These are phyloP conservation scores for Lindgomyces ingoldianus DNA, from an alignment of 495 filamentous ascomycete species.

Conservation along the genomic window DNA sequence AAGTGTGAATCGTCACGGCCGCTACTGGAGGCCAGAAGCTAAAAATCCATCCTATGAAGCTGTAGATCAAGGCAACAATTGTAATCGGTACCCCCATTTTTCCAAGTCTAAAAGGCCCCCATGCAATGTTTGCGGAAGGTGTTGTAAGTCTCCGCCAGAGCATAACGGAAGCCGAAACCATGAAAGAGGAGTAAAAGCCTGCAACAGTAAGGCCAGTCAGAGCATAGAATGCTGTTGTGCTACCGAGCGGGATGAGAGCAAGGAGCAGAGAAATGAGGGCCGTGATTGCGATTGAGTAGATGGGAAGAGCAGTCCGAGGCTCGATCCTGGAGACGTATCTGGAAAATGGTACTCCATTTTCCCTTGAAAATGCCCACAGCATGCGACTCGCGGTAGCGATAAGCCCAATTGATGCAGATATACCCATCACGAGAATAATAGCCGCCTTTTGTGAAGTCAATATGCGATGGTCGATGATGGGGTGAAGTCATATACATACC, in stretches of 20 bases:
- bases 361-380: conserved; percentile 30
- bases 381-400: conserved; percentile 25
- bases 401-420: neutral
- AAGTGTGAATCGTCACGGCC: conserved; percentile 3
- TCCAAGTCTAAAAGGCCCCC: conserved; percentile 28
- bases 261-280: conserved; percentile 11
- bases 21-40: conserved; percentile 29
- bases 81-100: conserved; percentile 23
- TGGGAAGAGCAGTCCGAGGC: conserved; percentile 5
- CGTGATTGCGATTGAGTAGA: conserved; percentile 20
- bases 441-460: neutral
- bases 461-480: neutral
- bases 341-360: conserved; percentile 25
- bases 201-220: conserved; percentile 10
- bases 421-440: conserved; percentile 11
- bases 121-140: conserved; percentile 5
- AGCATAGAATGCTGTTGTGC: conserved; percentile 17
- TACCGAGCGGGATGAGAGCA: conserved; percentile 20
- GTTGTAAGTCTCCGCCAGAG: conserved; percentile 14
- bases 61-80: conserved; percentile 20
- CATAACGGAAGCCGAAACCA: conserved; percentile 20
- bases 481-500: neutral
- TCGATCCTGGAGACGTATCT: conserved; percentile 7
- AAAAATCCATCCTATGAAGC: conserved; percentile 23
- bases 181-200: conserved; percentile 26